Evolutionary conservation across 2,329 filamentous ascomycete species (phyloP).

Genomic region (Westerdykella aurantiaca): DNA sequence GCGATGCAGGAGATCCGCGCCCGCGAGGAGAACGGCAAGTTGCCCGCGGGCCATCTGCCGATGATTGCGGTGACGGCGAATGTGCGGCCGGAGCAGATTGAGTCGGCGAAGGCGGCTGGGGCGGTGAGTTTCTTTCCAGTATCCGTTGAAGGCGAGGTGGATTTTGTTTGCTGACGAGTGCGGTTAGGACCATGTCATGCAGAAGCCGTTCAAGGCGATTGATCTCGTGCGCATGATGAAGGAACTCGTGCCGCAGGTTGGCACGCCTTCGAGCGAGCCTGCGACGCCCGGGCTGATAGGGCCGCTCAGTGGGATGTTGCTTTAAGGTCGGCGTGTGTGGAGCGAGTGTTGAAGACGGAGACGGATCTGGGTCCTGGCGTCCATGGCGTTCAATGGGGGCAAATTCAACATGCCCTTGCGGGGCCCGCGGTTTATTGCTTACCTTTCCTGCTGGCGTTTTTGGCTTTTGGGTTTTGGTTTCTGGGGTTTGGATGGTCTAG

Average conservation of each 20-base stretch:
- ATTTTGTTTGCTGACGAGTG: background rate
- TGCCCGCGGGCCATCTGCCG: constrained; percentile 19
- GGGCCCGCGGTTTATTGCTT: too few relatives aligned
- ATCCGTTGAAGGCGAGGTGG: background rate
- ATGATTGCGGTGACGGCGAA: constrained; percentile 38
- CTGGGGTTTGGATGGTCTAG: too few relatives aligned
- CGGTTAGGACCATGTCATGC: constrained; percentile 35
- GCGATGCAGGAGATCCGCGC: constrained; percentile 45
- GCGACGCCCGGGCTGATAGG: constrained; percentile 3
- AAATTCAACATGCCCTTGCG: too few relatives aligned
- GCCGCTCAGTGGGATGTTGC: constrained; percentile 2
- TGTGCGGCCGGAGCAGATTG: constrained; percentile 33
- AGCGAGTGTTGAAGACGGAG: too few relatives aligned
- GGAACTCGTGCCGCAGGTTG: constrained; percentile 20
- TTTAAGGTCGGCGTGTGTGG: background rate
- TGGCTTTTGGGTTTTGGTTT: too few relatives aligned
- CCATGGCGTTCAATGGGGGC: too few relatives aligned
- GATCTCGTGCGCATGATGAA: constrained; percentile 34
- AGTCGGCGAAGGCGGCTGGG: constrained; percentile 29
- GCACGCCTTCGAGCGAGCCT: constrained; percentile 8
- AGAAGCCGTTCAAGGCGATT: constrained; percentile 33
- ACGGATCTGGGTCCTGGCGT: too few relatives aligned
- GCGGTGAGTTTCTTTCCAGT: constrained; percentile 25
- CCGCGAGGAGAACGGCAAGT: constrained; percentile 37
- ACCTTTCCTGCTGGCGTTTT: too few relatives aligned